Evolutionary conservation across 2,329 filamentous ascomycete species (phyloP).

Genomic region (Fusarium anguioides): DNA sequence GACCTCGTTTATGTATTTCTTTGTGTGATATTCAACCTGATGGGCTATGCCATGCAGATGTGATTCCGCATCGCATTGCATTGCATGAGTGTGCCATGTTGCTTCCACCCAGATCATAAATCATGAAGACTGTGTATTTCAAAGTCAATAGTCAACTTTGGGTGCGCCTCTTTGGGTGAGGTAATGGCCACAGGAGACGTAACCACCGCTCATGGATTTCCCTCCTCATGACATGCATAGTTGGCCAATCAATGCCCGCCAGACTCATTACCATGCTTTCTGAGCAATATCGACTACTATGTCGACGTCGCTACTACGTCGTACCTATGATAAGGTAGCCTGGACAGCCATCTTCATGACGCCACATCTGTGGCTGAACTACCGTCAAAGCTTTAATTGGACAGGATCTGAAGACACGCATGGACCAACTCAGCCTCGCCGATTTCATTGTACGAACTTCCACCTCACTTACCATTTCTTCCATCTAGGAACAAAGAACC

Average conservation of each 20-base stretch:
- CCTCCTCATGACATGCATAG: neutral
- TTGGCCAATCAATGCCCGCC: neutral
- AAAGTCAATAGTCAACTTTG: too few species aligned
- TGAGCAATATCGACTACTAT: neutral
- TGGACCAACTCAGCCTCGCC: slow-evolving; percentile 41
- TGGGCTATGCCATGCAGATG: neutral
- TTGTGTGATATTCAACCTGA: neutral
- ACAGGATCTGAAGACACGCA: slow-evolving; percentile 13
- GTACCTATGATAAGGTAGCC: neutral
- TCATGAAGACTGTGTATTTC: neutral
- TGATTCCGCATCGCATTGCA: neutral
- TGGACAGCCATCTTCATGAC: neutral
- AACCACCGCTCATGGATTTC: neutral
- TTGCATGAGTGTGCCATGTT: neutral
- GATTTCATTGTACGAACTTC: slow-evolving; percentile 31
- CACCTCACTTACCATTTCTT: slow-evolving; percentile 31
- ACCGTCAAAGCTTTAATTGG: slow-evolving; percentile 24
- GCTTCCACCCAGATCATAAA: neutral
- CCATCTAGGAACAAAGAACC: slow-evolving; percentile 1
- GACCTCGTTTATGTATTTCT: neutral
- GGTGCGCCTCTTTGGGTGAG: too few species aligned
- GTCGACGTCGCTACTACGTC: neutral
- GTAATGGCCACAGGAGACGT: too few species aligned
- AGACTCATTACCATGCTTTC: neutral
- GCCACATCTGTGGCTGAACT: slow-evolving; percentile 18